Conservation (phyloP, 345 rosid genomes). For the Conringia planisiliqua region DNA sequence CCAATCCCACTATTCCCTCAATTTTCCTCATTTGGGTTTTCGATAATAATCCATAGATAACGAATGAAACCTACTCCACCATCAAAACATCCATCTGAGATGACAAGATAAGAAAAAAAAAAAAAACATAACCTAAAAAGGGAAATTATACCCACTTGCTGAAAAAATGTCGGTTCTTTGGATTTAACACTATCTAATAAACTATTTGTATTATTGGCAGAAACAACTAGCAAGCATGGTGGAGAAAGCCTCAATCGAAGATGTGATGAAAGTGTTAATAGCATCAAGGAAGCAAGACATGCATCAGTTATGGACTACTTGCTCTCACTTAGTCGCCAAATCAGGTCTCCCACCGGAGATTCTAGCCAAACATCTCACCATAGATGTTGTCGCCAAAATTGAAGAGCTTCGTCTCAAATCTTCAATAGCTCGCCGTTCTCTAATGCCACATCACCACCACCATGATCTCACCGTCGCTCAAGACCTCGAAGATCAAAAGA, state of each 20-base stretch:
- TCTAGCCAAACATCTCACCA: constrained; percentile 84
- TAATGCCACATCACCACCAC: constrained; percentile 56
- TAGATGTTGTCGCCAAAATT: constrained; percentile 86
- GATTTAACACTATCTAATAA: constrained; percentile 6
- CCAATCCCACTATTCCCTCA: constrained; percentile 5
- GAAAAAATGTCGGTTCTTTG: constrained; percentile 1
- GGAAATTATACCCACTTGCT: constrained; percentile 18
- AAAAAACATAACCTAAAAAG: constrained; percentile 19
- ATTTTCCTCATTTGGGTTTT: constrained; percentile 61
- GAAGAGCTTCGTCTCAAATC: constrained; percentile 93
- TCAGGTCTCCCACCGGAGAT: constrained; percentile 94
- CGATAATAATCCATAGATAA: constrained; percentile 9
- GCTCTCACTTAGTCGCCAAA: constrained; percentile 94
- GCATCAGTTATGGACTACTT: constrained; percentile 96
- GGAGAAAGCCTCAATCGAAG: constrained; percentile 95
- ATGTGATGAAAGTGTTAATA: constrained; percentile 92
- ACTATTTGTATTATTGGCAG: constrained; percentile 41
- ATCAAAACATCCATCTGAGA: constrained; percentile 10
- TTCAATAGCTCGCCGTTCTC: constrained; percentile 62
- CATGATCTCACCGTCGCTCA: constrained; percentile 56
- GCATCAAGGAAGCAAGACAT: constrained; percentile 97
- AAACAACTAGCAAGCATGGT: constrained; percentile 94
- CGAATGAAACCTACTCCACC: constrained; percentile 29
- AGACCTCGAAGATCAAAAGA: constrained; percentile 92
- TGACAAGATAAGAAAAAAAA: constrained; percentile 15